A percentile compares a stretch with the other conserved stretches of the same genome.
Conservation (phyloP, 2,329 filamentous ascomycete genomes). For the Fusarium cicatricum region DNA sequence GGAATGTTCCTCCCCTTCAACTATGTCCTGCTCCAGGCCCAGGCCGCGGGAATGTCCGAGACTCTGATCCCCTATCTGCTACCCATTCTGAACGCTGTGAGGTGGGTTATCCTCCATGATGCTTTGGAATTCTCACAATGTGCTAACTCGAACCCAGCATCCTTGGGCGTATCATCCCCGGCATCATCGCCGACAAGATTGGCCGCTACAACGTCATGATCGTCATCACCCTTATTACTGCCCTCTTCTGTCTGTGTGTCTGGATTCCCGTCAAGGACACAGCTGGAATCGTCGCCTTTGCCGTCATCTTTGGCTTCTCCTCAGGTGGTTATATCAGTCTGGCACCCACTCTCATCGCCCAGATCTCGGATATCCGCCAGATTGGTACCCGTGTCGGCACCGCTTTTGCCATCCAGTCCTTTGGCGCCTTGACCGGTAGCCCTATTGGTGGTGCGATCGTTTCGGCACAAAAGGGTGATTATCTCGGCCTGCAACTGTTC, state of each 20-base stretch:
- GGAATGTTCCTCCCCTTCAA: slow-evolving; percentile 64
- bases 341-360: slow-evolving; percentile 69
- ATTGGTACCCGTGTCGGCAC: slow-evolving; percentile 74
- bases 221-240: slow-evolving; percentile 59
- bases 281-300: slow-evolving; percentile 69
- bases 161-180: slow-evolving; percentile 60
- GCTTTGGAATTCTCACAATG: neutral
- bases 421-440: slow-evolving; percentile 72
- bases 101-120: slow-evolving; percentile 43
- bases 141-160: slow-evolving; percentile 48
- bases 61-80: slow-evolving; percentile 56
- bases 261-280: slow-evolving; percentile 60
- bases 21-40: slow-evolving; percentile 60
- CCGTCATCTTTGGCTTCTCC: slow-evolving; percentile 73
- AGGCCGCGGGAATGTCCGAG: slow-evolving; percentile 52
- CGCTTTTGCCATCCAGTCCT: slow-evolving; percentile 66
- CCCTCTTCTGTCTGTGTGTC: slow-evolving; percentile 55
- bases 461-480: slow-evolving; percentile 58
- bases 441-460: slow-evolving; percentile 74
- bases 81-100: slow-evolving; percentile 65
- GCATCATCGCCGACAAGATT: slow-evolving; percentile 55
- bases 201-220: slow-evolving; percentile 60
- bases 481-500: slow-evolving; percentile 70
- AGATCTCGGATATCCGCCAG: slow-evolving; percentile 74
- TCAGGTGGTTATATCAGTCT: slow-evolving; percentile 73